Conservation (phyloP, 2,329 filamentous ascomycete species). For the Fusarium annulatum region DNA sequence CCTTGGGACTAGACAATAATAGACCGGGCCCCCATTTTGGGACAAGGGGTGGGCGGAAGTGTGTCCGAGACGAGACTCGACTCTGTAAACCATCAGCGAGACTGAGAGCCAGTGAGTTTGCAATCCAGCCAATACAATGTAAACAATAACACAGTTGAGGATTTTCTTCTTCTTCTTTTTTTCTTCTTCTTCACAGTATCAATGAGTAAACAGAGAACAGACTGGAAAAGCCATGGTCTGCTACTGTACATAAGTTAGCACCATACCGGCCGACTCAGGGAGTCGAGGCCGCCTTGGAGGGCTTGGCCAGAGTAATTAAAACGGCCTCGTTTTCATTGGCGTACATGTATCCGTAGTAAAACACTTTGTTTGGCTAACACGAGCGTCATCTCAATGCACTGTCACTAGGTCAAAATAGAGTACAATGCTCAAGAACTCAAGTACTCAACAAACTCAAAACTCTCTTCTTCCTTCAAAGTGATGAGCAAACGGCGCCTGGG, state of each 20-base stretch:
- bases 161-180: background rate
- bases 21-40: slow-evolving; percentile 21
- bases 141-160: slow-evolving; percentile 24
- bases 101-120: background rate
- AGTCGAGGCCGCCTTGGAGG: slow-evolving; percentile 2
- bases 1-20: slow-evolving; percentile 40
- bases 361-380: slow-evolving; percentile 16
- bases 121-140: slow-evolving; percentile 18
- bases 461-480: slow-evolving; percentile 13
- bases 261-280: slow-evolving; percentile 3
- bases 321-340: slow-evolving; percentile 2
- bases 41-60: slow-evolving; percentile 27
- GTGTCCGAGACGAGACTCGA: slow-evolving; percentile 34
- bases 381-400: slow-evolving; percentile 25
- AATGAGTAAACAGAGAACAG: background rate
- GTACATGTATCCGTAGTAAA: background rate
- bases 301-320: background rate
- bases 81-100: slow-evolving; percentile 2
- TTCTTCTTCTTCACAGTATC: background rate
- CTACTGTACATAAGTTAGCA: background rate
- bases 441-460: slow-evolving; percentile 32
- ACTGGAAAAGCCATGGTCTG: background rate
- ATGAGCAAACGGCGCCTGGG: slow-evolving; percentile 34
- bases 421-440: background rate
- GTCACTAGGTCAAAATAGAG: background rate